These are phyloP conservation scores for Nakataea oryzae DNA, from an alignment of 2,329 filamentous ascomycete species.

Conservation along the genomic window DNA sequence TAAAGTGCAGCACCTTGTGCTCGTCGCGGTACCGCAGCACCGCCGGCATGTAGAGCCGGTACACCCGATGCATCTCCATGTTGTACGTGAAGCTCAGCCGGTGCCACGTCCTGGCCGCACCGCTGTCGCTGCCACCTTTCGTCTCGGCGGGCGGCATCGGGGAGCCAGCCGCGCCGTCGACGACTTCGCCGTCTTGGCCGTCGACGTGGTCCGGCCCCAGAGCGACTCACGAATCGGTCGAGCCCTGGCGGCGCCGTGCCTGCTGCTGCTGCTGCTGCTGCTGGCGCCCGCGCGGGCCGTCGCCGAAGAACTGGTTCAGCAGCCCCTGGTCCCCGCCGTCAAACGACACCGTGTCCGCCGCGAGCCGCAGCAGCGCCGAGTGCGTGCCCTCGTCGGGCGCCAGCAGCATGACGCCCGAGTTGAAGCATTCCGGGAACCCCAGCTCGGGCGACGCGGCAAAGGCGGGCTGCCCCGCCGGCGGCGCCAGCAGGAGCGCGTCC, in stretches of 20 bases:
- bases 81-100: slow-evolving; percentile 14
- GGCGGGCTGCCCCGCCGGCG: neutral
- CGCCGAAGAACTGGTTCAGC: slow-evolving; percentile 54
- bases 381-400: slow-evolving; percentile 55
- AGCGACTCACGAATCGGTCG: neutral
- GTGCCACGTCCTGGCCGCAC: slow-evolving; percentile 4
- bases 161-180: neutral
- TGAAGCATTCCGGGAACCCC: slow-evolving; percentile 66
- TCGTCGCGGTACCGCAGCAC: slow-evolving; percentile 10
- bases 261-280: neutral
- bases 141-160: slow-evolving; percentile 8
- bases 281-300: slow-evolving; percentile 25
- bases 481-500: slow-evolving; percentile 49
- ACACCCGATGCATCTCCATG: slow-evolving; percentile 13
- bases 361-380: slow-evolving; percentile 49
- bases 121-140: too few species aligned
- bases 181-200: neutral
- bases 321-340: slow-evolving; percentile 63
- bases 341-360: slow-evolving; percentile 56
- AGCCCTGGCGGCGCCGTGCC: neutral
- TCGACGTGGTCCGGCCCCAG: neutral
- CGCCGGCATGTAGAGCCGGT: slow-evolving; percentile 13
- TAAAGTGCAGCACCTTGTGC: slow-evolving; percentile 59
- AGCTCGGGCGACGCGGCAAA: slow-evolving; percentile 48
- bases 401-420: slow-evolving; percentile 57